A percentile compares a stretch with the other conserved stretches of the same genome.
Evolutionary conservation across 768 basidiomycete genomes (phyloP).

Genomic region (Mycena crocata): DNA sequence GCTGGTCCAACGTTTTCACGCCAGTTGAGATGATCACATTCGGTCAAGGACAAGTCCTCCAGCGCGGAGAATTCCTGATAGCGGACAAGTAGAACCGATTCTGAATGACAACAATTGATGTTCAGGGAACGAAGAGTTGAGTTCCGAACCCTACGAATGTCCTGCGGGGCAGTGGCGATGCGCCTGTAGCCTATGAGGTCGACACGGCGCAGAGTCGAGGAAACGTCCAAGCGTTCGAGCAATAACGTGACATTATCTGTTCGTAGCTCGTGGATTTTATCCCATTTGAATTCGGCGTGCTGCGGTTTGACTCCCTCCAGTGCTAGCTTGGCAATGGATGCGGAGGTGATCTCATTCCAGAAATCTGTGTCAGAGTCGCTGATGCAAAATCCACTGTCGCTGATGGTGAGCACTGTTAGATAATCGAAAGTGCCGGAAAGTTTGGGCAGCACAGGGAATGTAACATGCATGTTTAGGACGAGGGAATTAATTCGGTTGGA

Average conservation of each 20-base stretch:
- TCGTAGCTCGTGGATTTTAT: background rate
- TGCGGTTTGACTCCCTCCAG: background rate
- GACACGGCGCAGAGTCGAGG: background rate
- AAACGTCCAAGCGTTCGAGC: background rate
- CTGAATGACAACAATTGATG: background rate
- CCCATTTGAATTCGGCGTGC: background rate
- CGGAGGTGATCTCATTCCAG: background rate
- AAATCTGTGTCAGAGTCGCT: background rate
- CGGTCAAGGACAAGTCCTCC: background rate
- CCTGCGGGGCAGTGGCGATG: background rate
- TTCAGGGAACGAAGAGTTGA: background rate
- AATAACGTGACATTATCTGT: background rate
- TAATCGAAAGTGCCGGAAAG: background rate
- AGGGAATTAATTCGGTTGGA: background rate
- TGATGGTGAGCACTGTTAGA: background rate
- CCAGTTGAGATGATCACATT: background rate
- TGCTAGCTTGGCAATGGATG: background rate
- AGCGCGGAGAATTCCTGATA: background rate
- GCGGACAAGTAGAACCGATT: background rate
- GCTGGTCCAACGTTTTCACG: background rate
- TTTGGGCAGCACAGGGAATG: background rate
- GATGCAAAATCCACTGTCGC: background rate
- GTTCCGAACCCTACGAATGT: background rate
- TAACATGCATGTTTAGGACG: background rate
- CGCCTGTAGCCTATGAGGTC: background rate